A percentile compares a stretch with the other conserved stretches of the same genome.
Evolutionary conservation across 2,329 filamentous ascomycete species (phyloP).

Genomic region (Talaromyces sp.): DNA sequence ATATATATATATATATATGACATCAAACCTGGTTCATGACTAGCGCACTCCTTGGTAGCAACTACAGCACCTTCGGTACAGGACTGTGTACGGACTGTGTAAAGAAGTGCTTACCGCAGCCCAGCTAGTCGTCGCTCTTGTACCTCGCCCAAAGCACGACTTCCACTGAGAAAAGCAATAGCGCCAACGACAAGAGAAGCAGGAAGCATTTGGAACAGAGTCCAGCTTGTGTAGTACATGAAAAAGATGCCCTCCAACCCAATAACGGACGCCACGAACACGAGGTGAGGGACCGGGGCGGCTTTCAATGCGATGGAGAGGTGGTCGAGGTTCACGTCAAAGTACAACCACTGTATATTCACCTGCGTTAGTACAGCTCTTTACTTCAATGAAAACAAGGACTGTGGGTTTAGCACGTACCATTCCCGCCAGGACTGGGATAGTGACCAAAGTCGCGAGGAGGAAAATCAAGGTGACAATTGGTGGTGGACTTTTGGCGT

Average conservation of each 20-base stretch:
- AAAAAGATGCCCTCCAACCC: conserved; percentile 90
- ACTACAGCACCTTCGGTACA: too few species aligned
- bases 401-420: conserved; percentile 44
- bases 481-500: conserved; percentile 73
- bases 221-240: conserved; percentile 90
- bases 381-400: conserved; percentile 9
- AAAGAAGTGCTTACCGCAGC: conserved; percentile 44
- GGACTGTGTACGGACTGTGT: too few species aligned
- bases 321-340: conserved; percentile 81
- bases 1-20: background rate
- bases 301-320: conserved; percentile 66
- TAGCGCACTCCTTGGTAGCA: too few species aligned
- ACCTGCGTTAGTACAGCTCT: conserved; percentile 19
- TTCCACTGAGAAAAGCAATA: conserved; percentile 78
- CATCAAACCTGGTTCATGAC: background rate
- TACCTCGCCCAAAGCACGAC: conserved; percentile 85
- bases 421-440: conserved; percentile 66
- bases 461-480: conserved; percentile 75
- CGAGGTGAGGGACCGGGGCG: conserved; percentile 72
- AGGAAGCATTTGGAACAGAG: conserved; percentile 81
- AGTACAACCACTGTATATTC: conserved; percentile 61
- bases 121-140: conserved; percentile 80
- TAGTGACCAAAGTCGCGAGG: conserved; percentile 63
- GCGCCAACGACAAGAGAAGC: conserved; percentile 62
- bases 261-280: conserved; percentile 83